Conservation (phyloP, 495 filamentous ascomycete genomes). For the Penicillium parvum region DNA sequence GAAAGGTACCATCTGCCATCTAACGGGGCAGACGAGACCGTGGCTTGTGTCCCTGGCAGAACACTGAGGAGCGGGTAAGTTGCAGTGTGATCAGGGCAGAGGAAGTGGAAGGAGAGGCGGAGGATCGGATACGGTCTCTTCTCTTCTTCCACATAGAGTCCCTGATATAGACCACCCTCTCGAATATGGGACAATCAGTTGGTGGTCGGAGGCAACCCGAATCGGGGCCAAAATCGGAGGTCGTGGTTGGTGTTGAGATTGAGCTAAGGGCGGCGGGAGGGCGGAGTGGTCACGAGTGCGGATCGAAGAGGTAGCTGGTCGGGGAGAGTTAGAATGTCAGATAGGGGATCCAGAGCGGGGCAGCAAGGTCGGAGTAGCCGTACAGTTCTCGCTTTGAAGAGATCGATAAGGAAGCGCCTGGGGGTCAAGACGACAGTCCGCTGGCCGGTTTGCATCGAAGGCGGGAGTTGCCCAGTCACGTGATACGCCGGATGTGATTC, state of each 20-base stretch:
- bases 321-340: constrained; percentile 8
- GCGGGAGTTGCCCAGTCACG: constrained; percentile 31
- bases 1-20: constrained; percentile 84
- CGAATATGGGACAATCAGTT: constrained; percentile 8
- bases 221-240: constrained; percentile 8
- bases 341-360: neutral
- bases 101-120: constrained; percentile 34
- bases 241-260: constrained; percentile 1
- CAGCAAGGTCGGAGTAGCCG: constrained; percentile 8
- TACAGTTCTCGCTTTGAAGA: constrained; percentile 18
- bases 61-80: constrained; percentile 21
- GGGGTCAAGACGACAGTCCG: constrained; percentile 28
- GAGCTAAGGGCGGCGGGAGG: constrained; percentile 27
- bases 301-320: constrained; percentile 16
- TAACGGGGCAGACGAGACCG: constrained; percentile 51
- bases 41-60: constrained; percentile 28
- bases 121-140: constrained; percentile 45
- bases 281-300: constrained; percentile 33
- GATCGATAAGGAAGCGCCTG: constrained; percentile 15
- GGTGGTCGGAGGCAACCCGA: constrained; percentile 6
- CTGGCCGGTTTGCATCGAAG: constrained; percentile 42
- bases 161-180: constrained; percentile 36
- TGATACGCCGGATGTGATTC: constrained; percentile 30
- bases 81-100: constrained; percentile 20
- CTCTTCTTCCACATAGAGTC: constrained; percentile 50